phyloP scores from a whole-genome alignment of 176 grass and related monocot species.

The Oryza nivara region DNA sequence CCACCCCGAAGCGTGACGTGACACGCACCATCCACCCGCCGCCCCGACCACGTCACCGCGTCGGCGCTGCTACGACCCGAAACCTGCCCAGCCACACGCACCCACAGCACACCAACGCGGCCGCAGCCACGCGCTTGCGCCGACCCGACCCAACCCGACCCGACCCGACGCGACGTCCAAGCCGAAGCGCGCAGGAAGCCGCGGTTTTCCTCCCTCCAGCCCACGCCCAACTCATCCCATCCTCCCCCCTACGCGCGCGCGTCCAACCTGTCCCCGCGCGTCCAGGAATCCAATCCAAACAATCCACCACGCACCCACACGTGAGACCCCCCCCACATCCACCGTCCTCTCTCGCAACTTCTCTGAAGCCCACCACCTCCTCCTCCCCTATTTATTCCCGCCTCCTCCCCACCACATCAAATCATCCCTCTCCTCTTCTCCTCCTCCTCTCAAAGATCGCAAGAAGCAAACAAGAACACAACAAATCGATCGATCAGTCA shows the following conservation, averaged over 20 bases:
- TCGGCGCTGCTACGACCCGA: neutral
- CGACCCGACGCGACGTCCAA: neutral
- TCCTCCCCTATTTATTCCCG: slow-evolving; percentile 51
- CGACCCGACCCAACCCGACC: neutral
- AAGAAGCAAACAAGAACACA: neutral
- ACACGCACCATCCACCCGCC: neutral
- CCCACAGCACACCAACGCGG: no score
- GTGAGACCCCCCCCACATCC: slow-evolving; percentile 32
- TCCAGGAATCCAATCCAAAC: neutral
- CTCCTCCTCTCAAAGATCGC: neutral
- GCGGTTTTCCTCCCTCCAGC: neutral
- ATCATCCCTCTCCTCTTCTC: neutral
- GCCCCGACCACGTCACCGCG: neutral
- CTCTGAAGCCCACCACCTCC: slow-evolving; percentile 43
- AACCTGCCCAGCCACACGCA: no score
- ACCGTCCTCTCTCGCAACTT: slow-evolving; percentile 37
- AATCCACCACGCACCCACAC: neutral
- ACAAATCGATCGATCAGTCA: neutral
- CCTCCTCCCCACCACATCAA: neutral
- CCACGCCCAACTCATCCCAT: slow-evolving; percentile 30
- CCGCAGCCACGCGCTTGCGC: neutral
- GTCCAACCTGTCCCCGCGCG: neutral
- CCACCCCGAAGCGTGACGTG: neutral
- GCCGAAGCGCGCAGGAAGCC: slow-evolving; percentile 42
- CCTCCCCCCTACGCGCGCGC: neutral